These are phyloP conservation scores for Solanum hybrid DNA, from an alignment of 305 asterid genomes.

Conservation along the genomic window DNA sequence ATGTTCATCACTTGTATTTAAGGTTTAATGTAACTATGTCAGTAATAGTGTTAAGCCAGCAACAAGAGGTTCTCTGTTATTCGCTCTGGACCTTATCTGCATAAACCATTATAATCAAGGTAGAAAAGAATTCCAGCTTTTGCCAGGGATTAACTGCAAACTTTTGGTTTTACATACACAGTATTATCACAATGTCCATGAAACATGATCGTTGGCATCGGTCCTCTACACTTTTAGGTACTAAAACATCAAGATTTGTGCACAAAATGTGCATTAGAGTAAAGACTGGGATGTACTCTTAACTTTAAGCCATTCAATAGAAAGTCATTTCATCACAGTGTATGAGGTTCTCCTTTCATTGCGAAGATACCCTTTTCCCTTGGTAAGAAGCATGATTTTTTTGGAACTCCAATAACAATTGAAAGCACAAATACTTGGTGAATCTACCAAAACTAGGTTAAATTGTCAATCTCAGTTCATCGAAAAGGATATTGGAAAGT, in stretches of 20 bases:
- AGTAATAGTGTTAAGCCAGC: not conserved
- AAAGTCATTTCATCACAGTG: not conserved
- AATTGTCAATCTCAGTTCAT: not conserved
- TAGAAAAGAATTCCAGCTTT: not conserved
- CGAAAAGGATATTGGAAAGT: not conserved
- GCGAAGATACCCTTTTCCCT: not conserved
- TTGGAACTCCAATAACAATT: not conserved
- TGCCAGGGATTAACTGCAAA: not conserved
- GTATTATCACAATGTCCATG: not conserved
- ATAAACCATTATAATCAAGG: not conserved
- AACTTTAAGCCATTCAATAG: not conserved
- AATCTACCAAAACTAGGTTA: not conserved
- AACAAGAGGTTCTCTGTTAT: not conserved
- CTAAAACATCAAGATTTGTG: not conserved
- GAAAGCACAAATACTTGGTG: not conserved
- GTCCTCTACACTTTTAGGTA: not conserved
- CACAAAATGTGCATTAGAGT: not conserved
- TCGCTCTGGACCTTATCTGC: not conserved
- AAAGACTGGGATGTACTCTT: not conserved
- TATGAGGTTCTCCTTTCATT: not conserved
- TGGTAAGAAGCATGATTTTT: not conserved
- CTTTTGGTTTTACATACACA: not conserved
- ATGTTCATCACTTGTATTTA: not conserved
- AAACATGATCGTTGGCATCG: not conserved
- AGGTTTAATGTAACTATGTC: not conserved